Conservation (phyloP, 2,329 filamentous ascomycete genomes). For the Phaeosphaeriaceae sp. region DNA sequence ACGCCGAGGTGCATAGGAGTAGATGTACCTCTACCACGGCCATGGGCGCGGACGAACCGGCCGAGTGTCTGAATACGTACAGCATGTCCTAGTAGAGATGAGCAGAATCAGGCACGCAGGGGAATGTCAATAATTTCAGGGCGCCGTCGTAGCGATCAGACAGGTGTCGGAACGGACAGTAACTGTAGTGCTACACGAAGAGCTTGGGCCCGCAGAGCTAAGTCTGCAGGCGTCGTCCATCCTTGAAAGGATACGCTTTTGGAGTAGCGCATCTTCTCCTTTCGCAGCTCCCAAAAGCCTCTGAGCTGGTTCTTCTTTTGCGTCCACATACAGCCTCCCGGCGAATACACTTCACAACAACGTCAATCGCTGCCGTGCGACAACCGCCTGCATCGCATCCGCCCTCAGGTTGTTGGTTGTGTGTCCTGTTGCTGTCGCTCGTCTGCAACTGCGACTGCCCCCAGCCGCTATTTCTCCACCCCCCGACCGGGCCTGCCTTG, state of each 20-base stretch:
- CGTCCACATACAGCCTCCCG: conserved; percentile 15
- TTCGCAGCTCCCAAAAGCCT: conserved; percentile 25
- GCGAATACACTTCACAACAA: conserved; percentile 8
- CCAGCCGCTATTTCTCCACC: conserved; percentile 27
- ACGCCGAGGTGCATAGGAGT: not conserved
- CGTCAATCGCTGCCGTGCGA: conserved; percentile 36
- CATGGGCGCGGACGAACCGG: too few species aligned
- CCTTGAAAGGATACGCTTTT: conserved; percentile 22
- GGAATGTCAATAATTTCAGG: not conserved
- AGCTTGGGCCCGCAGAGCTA: conserved; percentile 21
- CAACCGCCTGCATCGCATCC: conserved; percentile 21
- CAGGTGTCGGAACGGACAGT: conserved; percentile 15
- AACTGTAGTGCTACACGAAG: conserved; percentile 23
- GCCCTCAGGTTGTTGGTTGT: conserved; percentile 30
- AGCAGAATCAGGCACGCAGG: not conserved
- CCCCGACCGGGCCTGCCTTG: conserved; percentile 37
- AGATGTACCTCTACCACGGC: too few species aligned
- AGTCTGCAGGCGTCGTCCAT: conserved; percentile 4
- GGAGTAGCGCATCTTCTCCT: conserved; percentile 28
- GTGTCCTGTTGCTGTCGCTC: conserved; percentile 5
- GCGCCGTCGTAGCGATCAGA: conserved; percentile 9
- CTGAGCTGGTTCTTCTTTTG: conserved; percentile 15
- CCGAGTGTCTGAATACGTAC: not conserved
- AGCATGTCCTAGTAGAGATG: too few species aligned
- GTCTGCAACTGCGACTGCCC: conserved; percentile 20